A percentile compares a stretch with the other conserved stretches of the same genome.
Conservation (phyloP, 2,329 filamentous ascomycete genomes). For the Aspergillus fumigatiaffinis region DNA sequence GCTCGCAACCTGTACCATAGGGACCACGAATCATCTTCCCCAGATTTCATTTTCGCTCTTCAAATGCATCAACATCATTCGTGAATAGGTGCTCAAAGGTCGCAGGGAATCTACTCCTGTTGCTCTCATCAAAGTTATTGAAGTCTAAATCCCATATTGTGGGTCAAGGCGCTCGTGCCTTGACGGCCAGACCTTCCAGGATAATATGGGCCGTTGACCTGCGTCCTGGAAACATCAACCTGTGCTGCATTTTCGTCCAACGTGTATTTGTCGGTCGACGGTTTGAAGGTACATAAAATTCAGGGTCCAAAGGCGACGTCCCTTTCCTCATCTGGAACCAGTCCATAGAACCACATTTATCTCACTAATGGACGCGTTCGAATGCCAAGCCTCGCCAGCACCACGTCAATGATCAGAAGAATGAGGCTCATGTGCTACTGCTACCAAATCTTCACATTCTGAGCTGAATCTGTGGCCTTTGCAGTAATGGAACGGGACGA, state of each 20-base stretch:
- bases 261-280: not conserved
- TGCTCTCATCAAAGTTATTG: not conserved
- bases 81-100: not conserved
- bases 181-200: not conserved
- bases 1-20: not conserved
- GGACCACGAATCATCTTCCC: not conserved
- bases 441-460: not conserved
- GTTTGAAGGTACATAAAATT: not conserved
- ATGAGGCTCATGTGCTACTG: not conserved
- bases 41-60: not conserved
- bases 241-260: not conserved
- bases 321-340: not conserved
- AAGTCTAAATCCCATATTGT: not conserved
- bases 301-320: not conserved
- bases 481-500: slow-evolving; percentile 14
- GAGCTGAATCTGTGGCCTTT: not conserved
- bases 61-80: not conserved
- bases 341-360: not conserved
- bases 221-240: not conserved
- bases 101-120: not conserved
- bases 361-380: not conserved
- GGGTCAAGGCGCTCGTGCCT: not conserved
- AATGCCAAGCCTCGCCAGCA: not conserved
- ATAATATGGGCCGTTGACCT: not conserved
- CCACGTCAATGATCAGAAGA: not conserved